Evolutionary conservation across 257 asterid genomes (phyloP), one percentile per base, ranked within the genome.

Genomic region (Jasminum sambac): DNA sequence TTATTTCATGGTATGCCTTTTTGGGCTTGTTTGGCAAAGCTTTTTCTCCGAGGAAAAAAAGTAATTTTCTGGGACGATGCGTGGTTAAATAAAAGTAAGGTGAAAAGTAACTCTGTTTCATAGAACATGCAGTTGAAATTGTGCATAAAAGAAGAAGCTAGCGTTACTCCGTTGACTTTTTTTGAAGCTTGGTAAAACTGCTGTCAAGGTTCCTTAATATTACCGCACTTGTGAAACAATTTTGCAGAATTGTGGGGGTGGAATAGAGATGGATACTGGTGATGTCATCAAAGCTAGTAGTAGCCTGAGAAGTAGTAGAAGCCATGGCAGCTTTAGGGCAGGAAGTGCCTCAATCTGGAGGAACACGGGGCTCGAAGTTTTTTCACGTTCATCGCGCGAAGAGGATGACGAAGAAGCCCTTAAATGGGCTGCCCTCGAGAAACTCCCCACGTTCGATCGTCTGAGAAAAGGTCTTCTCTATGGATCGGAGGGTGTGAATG

Each of bases 321-420:
- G 64, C 37, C 76, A 80, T 66, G 43, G 79, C 0, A 80, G 88
- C 72, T 66, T 82, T 46, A 80, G 89, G 41, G 81, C 70, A 19
- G 80, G 73, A 64, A 85, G 90, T 37, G 52, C 76, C 12, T 72
- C 82, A 5, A 0, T 85, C 57, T 89, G 93, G 96, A 80, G 93
- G 70, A 87, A 72, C 23, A 74, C 83, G 0, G 89, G 86, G 0
- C 12, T 72, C 0, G 89, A 82, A n/a, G 74, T 74, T 0, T 87
- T 87, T 57, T 78, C 91, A 8, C 86, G 84, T 26, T 84, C 94
- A n/a, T 57, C 82, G 0, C 78, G 83, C 7, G 85, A 85, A 5
- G 94, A 87, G 72, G 90, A 87, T 23, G 96, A 89, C 17, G 96
- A 89, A 75, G 94, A 86, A n/a, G 87, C 89, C 48, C 70, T 86